These are phyloP conservation scores for Sextonia rubra DNA, from an alignment of 164 flowering plant species.

Conservation along the genomic window DNA sequence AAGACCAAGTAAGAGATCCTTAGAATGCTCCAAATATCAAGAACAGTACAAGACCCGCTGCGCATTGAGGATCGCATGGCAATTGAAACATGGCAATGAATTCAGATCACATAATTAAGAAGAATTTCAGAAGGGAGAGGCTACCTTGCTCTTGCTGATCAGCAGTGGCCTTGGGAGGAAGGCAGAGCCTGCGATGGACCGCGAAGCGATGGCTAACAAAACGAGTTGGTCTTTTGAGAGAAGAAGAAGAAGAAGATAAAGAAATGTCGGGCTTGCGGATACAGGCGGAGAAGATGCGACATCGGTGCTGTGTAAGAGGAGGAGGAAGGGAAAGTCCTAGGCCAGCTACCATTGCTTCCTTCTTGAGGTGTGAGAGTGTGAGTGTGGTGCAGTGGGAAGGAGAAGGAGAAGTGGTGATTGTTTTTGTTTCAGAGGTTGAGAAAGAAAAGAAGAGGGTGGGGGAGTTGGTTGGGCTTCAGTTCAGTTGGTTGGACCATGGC, in stretches of 20 bases:
- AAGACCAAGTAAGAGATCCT: too few species aligned
- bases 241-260: constrained; percentile 10
- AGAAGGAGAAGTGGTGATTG: neutral
- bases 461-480: neutral
- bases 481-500: neutral
- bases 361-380: neutral
- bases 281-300: neutral
- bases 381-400: neutral
- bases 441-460: neutral
- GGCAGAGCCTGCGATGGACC: constrained; percentile 10
- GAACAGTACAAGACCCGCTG: too few species aligned
- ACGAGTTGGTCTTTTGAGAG: constrained; percentile 5
- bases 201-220: neutral
- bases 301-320: neutral
- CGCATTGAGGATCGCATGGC: too few species aligned
- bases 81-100: too few species aligned
- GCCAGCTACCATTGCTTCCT: constrained; percentile 18
- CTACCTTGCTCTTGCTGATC: constrained; percentile 22
- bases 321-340: constrained; percentile 24
- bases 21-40: too few species aligned
- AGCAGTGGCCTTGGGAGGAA: constrained; percentile 18
- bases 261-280: constrained; percentile 8
- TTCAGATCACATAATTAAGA: too few species aligned
- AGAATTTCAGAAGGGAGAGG: neutral
- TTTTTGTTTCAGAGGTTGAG: neutral